Base-by-base conservation (phyloP, 2,329 filamentous ascomycete species). In the Colletotrichum horii region DNA sequence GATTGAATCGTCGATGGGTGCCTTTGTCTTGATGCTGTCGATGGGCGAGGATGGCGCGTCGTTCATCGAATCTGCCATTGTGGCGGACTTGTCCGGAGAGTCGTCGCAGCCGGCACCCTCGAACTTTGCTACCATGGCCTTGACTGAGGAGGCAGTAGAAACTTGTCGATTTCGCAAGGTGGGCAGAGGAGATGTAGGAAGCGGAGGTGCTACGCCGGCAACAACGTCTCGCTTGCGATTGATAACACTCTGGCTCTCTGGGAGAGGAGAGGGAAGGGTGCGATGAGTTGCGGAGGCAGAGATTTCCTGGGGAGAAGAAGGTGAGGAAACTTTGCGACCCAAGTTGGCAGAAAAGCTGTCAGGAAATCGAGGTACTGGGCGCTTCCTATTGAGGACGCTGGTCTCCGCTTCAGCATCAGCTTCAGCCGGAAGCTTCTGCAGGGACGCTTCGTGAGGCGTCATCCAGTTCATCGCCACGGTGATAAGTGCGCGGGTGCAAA, bases 341-440 rank as follows among this genome's bases (percentile, higher is more conserved):
- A 77, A 52, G 22, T 65, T 74, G n/a, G 76, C 60, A 48, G 76
- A 75, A 67, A 77, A 77, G 32, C 71, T 70, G 19, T 71, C 76
- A 12, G 67, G 66, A 4, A 75, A 72, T 22, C 43, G 65, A n/a
- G 67, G 62, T 24, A 77, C 32, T 11, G 76, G 76, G 16, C 71
- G 73, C 55, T 77, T 78, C 48, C 68, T 69, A 28, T 78, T 66
- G 8, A 78, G 69, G 14, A 77, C 36, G n/a, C 76, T 66, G 22
- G 70, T 52, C 58, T 71, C 58, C 8, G 61, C 12, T 62, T 15
- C 84, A 0, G 19, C 43, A 48, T 66, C 58, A 12, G 61, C 28
- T 55, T 15, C 84, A 0, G 14, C 43, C 48, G 28, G 34, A 66
- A 38, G 32, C 52, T 48, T 62, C 36, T 61, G 19, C 15, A n/a